These are phyloP conservation scores for Cucumis hystrix DNA, from an alignment of 306 rosid species.

Conservation along the genomic window DNA sequence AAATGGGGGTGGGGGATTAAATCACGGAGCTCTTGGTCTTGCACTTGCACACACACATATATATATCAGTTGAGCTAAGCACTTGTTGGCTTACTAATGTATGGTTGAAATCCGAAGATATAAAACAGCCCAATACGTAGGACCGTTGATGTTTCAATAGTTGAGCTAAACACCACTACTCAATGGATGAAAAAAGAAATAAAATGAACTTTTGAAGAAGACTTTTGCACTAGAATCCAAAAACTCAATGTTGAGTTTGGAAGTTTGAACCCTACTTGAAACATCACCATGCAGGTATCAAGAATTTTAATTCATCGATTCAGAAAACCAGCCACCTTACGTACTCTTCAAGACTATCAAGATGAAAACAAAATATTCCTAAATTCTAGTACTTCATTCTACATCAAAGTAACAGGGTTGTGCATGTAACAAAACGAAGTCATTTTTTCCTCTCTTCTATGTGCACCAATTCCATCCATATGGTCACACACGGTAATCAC, in stretches of 20 bases:
- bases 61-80: no score
- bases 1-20: no score
- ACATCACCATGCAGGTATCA: background rate
- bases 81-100: background rate
- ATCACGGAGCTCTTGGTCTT: no score
- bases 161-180: background rate
- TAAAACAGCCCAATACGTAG: background rate
- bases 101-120: background rate
- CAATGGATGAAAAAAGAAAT: background rate
- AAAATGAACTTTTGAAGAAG: background rate
- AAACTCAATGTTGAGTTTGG: background rate
- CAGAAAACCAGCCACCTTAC: background rate
- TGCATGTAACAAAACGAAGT: background rate
- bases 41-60: no score
- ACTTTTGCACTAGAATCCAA: background rate
- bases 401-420: background rate
- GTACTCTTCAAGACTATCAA: background rate
- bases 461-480: background rate
- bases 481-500: background rate
- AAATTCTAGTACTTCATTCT: background rate
- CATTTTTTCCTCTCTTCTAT: background rate
- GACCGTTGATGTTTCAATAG: background rate
- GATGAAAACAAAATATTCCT: background rate
- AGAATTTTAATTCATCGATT: background rate
- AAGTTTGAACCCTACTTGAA: background rate